Conservation (phyloP, 2,329 filamentous ascomycete genomes). For the Emergomyces pasteurianus region DNA sequence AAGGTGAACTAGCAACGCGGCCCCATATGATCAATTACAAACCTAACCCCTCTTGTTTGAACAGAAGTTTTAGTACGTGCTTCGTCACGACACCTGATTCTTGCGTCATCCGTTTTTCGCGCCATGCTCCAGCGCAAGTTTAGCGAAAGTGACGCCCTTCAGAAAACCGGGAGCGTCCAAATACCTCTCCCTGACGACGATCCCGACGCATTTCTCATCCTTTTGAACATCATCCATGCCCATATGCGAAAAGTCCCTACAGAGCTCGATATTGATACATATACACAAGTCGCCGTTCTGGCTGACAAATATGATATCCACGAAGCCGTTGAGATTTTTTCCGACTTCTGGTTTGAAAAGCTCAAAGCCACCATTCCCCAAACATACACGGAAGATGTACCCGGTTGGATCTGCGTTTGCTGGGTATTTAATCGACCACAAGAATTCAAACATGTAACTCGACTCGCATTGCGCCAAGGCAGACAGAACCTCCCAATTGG, state of each 20-base stretch:
- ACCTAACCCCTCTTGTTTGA: not conserved
- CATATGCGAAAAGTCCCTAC: conserved; percentile 16
- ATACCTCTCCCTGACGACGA: conserved; percentile 21
- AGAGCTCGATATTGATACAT: conserved; percentile 8
- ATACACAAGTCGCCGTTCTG: conserved; percentile 11
- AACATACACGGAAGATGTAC: conserved; percentile 9
- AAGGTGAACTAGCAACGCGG: conserved; percentile 6
- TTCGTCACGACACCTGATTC: conserved; percentile 12
- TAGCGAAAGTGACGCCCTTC: conserved; percentile 8
- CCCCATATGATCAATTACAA: not conserved
- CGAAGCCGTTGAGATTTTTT: conserved; percentile 10
- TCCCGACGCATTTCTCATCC: conserved; percentile 16
- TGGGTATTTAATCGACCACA: conserved; percentile 11
- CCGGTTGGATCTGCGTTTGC: conserved; percentile 11
- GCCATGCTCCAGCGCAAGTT: conserved; percentile 12
- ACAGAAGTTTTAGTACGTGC: conserved; percentile 10
- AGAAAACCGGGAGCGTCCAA: conserved; percentile 7
- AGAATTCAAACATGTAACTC: conserved; percentile 9
- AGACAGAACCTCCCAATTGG: conserved; percentile 4
- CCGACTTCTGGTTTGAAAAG: conserved; percentile 11
- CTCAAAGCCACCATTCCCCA: conserved; percentile 8
- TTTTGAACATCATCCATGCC: conserved; percentile 23
- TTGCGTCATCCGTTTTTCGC: conserved; percentile 12
- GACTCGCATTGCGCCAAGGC: conserved; percentile 9
- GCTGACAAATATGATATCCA: conserved; percentile 13